phyloP scores from a whole-genome alignment of 2,329 filamentous ascomycete species.

The Mollisia scopiformis region DNA sequence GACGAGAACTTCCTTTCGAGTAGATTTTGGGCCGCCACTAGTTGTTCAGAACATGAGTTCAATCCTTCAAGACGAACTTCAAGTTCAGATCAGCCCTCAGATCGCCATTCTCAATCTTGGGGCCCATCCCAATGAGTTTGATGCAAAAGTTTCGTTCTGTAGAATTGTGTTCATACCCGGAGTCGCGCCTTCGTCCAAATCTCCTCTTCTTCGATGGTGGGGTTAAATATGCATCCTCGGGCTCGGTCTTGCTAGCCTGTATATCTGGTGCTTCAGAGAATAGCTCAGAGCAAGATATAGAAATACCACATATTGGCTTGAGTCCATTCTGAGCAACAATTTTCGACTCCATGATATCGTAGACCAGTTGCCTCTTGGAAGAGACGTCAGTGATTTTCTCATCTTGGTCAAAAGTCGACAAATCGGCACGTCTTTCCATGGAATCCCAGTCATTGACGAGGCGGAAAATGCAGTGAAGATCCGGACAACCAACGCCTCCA shows the following conservation, averaged over 20 bases:
- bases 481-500: slow-evolving; percentile 9
- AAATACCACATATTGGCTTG: background rate
- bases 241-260: background rate
- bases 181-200: background rate
- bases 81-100: slow-evolving; percentile 9
- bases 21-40: too few relatives aligned
- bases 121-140: slow-evolving; percentile 1
- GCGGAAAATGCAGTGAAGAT: slow-evolving; percentile 10
- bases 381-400: background rate
- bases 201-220: background rate
- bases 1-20: too few relatives aligned
- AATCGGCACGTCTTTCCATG: background rate
- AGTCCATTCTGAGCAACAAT: background rate
- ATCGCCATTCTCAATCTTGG: background rate
- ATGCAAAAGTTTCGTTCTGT: background rate
- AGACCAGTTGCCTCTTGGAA: background rate
- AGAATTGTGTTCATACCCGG: background rate
- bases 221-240: too few relatives aligned
- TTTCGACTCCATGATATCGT: slow-evolving; percentile 6
- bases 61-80: background rate
- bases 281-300: slow-evolving; percentile 4
- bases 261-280: background rate
- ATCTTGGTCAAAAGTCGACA: background rate
- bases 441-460: background rate
- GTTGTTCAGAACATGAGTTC: too few relatives aligned